Base-by-base conservation (phyloP, 305 asterid genomes). In the Solanum hybrid region DNA sequence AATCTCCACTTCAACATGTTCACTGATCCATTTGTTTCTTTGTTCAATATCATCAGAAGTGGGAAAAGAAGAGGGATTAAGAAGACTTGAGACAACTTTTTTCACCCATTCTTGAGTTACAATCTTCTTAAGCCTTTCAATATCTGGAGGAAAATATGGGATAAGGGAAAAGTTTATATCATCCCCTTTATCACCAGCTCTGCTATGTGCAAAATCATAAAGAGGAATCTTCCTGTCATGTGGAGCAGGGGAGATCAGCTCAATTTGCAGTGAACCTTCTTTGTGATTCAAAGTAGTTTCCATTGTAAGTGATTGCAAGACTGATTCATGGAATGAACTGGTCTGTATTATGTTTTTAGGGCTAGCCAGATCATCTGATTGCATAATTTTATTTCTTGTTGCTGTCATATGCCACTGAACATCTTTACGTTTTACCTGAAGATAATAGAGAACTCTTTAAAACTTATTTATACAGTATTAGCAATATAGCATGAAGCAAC, bases 141-240 rank as follows among this genome's bases (percentile, higher is more conserved):
- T 91, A 92, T 97, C 99, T 10, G 97, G 95, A 37, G 94, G 95
- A 88, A 93, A 93, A 90, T 97, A 95, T 12, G 99, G 99, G 87
- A 97, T 96, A 77, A 97, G 79, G 82, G 99, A 97, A 90, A 96
- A 95, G 95, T 96, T 96, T 57, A 96, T 68, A 90, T 96, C 98
- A 51, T 96, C 94, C 91, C 98, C 99, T 91, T 97, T 97, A 91
- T 96, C 99, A 72, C 99, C 99, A 1, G 97, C 96, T 92, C 99
- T 89, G 96, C 98, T 93, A 84, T 96, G 99, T 68, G 98, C 98
- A 17, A 94, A 92, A 4, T 94, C 93, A 78, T 95, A 96, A 81
- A 97, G 95, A 61, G 95, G 92, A 91, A 95, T 92, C 92, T 89
- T 92, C 93, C 90, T 92, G 90, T 95, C 95, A 72, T 95, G 92